A percentile compares a stretch with the other conserved stretches of the same genome.
Conservation (phyloP, 352 stramenopile genomes). For the Thraustochytrium sp. region DNA sequence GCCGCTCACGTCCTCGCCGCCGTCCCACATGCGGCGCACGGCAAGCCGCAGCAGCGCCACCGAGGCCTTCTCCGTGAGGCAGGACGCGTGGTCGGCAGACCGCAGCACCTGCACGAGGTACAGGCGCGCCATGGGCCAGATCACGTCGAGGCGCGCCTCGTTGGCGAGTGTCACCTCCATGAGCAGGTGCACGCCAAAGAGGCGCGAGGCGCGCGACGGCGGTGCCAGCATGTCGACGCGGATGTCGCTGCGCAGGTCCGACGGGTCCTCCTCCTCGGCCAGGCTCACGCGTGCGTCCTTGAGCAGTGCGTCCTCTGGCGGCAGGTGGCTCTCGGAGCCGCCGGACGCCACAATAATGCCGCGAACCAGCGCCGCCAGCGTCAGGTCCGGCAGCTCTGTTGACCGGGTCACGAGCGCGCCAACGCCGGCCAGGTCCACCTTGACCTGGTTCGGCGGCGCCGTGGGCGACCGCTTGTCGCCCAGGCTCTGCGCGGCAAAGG, state of each 20-base stretch:
- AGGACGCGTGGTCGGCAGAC: conserved; percentile 22
- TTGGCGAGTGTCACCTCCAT: conserved; percentile 48
- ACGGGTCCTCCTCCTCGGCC: not conserved
- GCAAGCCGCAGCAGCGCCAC: conserved; percentile 44
- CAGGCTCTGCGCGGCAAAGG: conserved; percentile 10
- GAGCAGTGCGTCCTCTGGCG: not conserved
- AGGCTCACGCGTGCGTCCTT: not conserved
- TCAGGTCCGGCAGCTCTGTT: not conserved
- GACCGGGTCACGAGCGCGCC: not conserved
- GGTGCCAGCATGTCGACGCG: conserved; percentile 21
- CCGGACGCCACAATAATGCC: not conserved
- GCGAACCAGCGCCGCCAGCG: not conserved
- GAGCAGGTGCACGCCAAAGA: conserved; percentile 48
- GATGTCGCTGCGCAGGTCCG: conserved; percentile 21
- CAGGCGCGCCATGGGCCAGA: conserved; percentile 45
- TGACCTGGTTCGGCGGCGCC: not conserved
- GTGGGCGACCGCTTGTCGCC: not conserved
- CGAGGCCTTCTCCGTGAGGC: conserved; percentile 47
- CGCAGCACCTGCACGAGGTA: conserved; percentile 42
- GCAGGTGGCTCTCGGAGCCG: not conserved
- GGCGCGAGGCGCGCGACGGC: conserved; percentile 45
- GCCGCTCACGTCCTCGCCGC: conserved; percentile 1
- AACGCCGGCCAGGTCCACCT: not conserved
- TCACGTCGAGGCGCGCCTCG: conserved; percentile 33
- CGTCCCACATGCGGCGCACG: conserved; percentile 21